Base-by-base conservation (phyloP, 352 stramenopile species). In the Pythium scleroteichum region DNA sequence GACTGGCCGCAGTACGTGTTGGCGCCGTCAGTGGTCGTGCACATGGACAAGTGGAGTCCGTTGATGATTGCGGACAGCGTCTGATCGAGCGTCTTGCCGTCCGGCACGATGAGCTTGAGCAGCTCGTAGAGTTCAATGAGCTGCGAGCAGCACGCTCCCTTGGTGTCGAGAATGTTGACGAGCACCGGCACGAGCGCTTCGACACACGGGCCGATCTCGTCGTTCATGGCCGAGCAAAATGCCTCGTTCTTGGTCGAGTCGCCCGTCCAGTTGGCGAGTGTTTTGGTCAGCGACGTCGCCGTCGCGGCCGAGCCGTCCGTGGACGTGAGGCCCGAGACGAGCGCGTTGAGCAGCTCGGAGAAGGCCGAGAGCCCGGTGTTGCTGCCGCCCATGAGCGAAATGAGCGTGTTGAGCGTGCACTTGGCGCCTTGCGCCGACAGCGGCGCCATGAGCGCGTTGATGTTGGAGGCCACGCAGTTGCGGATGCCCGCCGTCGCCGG, bases 211-310 rank as follows among this genome's bases (percentile, higher is more conserved):
- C 64, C 73, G 8, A 80, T 75, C 44, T 76, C 50, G 0, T 49
- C 49, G 61, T 88, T 87, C 76, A 88, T 88, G 64, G 73, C 66
- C 29, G 50, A 71, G 60, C 79, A 88, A 47, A 88, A 88, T 6
- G 68, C 72, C 22, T 71, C 45, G 32, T 72, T 70, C 40, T 73
- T 78, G 47, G 62, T 76, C 52, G 70, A 60, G 49, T 80, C 64
- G 19, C 62, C 68, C 39, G 64, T 73, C 75, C 75, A 88, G 10
- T 49, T 65, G 6, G 73, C 57, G 40, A 88, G 62, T 13, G 68
- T 47, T 6, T 47, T 59, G 20, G 66, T 33, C 9, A 80, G 41
- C n/a, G 73, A 49, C 0, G 47, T 8, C 12, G 56, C 27, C 1
- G 64, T 62, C 29, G 68, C 56, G 14, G 45, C 12, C 0, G 58